phyloP scores from a whole-genome alignment of 139 green algal genomes.

The Chlamydomonas incerta region DNA sequence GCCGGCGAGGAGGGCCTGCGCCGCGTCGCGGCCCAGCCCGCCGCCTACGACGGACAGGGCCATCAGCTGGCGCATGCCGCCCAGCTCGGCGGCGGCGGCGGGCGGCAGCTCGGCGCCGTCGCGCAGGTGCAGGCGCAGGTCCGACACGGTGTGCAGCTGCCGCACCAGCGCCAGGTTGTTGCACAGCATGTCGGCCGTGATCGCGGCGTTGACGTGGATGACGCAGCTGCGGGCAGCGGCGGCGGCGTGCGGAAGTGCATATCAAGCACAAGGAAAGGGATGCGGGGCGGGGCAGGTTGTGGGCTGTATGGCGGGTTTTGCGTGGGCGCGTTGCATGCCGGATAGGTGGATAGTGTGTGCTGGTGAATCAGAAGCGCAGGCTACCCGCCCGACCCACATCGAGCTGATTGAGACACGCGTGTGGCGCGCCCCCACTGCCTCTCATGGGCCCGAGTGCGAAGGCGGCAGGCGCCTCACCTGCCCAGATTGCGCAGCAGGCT shows the following conservation, averaged over 20 bases:
- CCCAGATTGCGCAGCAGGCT: not conserved
- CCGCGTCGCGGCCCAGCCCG: not conserved
- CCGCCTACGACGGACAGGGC: conserved; percentile 11
- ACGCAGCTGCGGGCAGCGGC: not conserved
- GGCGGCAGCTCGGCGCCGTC: conserved; percentile 34
- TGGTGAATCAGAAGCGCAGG: too few relatives aligned
- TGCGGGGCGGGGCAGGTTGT: too few relatives aligned
- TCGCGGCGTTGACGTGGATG: conserved; percentile 33
- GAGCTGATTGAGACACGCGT: too few relatives aligned
- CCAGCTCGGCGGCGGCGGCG: conserved; percentile 29
- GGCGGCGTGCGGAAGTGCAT: too few relatives aligned
- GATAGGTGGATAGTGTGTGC: too few relatives aligned
- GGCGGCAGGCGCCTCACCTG: too few relatives aligned
- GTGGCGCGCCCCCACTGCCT: too few relatives aligned
- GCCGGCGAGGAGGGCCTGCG: conserved; percentile 6
- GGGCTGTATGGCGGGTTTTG: too few relatives aligned
- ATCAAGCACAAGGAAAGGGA: too few relatives aligned
- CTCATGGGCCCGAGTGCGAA: too few relatives aligned
- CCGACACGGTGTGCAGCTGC: conserved; percentile 21
- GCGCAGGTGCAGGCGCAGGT: conserved; percentile 15
- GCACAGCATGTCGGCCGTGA: conserved; percentile 12
- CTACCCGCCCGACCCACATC: too few relatives aligned
- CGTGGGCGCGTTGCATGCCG: too few relatives aligned
- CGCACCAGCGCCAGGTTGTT: conserved; percentile 29
- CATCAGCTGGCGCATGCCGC: conserved; percentile 12